Conservation (phyloP, 1,139 yeast genomes). For the Debaryomyces udenii region DNA sequence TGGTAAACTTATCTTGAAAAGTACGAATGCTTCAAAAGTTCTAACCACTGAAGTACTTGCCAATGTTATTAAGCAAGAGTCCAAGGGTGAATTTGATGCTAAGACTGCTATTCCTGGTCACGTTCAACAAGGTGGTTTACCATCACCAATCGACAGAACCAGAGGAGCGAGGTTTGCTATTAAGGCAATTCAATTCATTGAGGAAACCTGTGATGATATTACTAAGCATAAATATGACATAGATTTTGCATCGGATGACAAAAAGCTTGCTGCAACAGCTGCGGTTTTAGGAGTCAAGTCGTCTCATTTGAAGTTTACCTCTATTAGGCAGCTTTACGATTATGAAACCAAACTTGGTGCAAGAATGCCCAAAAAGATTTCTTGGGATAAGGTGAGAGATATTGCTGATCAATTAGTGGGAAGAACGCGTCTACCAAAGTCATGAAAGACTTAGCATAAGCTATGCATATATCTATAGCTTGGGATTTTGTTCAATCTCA, state of each 20-base stretch:
- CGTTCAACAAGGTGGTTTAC: constrained; percentile 96
- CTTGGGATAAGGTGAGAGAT: constrained; percentile 76
- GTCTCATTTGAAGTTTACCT: constrained; percentile 73
- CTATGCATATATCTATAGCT: not conserved
- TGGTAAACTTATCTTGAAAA: constrained; percentile 85
- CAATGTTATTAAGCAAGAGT: constrained; percentile 77
- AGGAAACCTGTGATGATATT: constrained; percentile 39
- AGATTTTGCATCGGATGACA: constrained; percentile 39
- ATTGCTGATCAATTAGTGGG: constrained; percentile 88
- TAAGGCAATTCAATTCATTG: constrained; percentile 84
- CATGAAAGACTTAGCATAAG: too few species aligned
- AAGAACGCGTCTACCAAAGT: constrained; percentile 42
- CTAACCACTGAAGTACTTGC: constrained; percentile 82
- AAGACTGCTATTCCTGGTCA: constrained; percentile 98
- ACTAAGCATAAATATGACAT: constrained; percentile 27
- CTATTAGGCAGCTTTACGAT: constrained; percentile 77
- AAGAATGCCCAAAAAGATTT: constrained; percentile 88
- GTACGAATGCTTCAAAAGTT: constrained; percentile 82
- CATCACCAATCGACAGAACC: constrained; percentile 93
- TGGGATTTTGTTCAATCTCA: not conserved
- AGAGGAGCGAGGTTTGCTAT: constrained; percentile 90
- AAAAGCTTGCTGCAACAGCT: constrained; percentile 59
- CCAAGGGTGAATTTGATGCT: constrained; percentile 78
- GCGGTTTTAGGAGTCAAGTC: constrained; percentile 85
- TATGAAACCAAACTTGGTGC: constrained; percentile 76